Evolutionary conservation across 139 green algal genomes (phyloP), one percentile per base, ranked within the genome.

Genomic region (Haematococcus lacustris): DNA sequence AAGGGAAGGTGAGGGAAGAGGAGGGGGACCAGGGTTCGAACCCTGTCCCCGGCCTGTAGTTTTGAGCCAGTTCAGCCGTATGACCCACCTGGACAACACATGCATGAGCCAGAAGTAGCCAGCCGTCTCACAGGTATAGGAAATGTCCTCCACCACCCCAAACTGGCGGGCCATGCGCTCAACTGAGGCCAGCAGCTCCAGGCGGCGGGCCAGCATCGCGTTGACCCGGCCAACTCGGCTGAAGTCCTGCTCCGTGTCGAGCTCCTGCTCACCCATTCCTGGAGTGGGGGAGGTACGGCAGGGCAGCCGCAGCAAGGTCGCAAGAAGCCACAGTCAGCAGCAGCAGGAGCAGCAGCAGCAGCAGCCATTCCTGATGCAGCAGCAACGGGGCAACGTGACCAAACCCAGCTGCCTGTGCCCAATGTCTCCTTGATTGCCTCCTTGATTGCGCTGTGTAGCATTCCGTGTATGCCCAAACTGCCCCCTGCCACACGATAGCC

Each of bases 41-140:
- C n/a, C n/a, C n/a, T n/a, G n/a, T n/a, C n/a, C n/a, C n/a, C n/a
- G n/a, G n/a, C n/a, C n/a, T n/a, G n/a, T n/a, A n/a, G n/a, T n/a
- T n/a, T n/a, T n/a, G n/a, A n/a, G n/a, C n/a, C n/a, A n/a, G n/a
- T n/a, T n/a, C n/a, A n/a, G n/a, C n/a, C n/a, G n/a, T n/a, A n/a
- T n/a, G n/a, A 23, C 53, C 4, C 53, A 64, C 38, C 87, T 84
- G 43, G 83, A 81, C 47, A 97, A 79, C 69, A 99, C 90, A 74
- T 99, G 93, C 73, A 98, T 78, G 76, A 98, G 84, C 92, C 92
- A 99, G 80, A 99, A 99, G 87, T 98, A 85, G 2, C 76, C 89
- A 0, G 93, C 92, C 0, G 88, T 98, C 84, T 99, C 95, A 74
- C 95, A 99, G 4, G 94, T 98, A 86, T 97, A 96, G 5, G 87